Evolutionary conservation across 2,329 filamentous ascomycete genomes (phyloP), one percentile per base, ranked within the genome.

Genomic region (Microsporum audouinii): DNA sequence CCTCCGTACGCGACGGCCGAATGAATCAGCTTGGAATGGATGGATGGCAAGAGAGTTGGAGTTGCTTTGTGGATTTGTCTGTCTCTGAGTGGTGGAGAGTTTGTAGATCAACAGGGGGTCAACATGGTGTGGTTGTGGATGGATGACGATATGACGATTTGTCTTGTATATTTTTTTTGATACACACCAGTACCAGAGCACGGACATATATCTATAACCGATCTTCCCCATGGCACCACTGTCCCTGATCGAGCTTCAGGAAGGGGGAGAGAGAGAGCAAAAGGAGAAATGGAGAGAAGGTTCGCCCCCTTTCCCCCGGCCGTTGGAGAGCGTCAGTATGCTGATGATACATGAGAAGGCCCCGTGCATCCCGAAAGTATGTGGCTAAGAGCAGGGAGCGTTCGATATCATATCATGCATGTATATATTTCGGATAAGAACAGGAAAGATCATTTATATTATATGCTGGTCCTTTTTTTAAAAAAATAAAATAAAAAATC

Each of bases 31-130:
- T 43, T 23, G 39, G 39, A 41, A 41, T 12, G 8, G 14, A 49
- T 49, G 23, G 23, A 23, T 45, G 4, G 14, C 14, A 12, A 49
- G 8, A n/a, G 5, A 33, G 49, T n/a, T 53, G 49, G 12, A 53
- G 49, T 34, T 53, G 31, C 49, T n/a, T 43, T 12, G 49, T 53
- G 49, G 49, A 34, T 33, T 53, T 27, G 12, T 8, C 27, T 53
- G 49, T 34, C 49, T 31, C 49, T 10, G 31, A 33, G 49, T 53
- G 31, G 49, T 53, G 49, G 49, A 53, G 49, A 53, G 49, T 12
- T 34, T 53, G 49, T 53, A 53, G 49, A 53, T 53, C 49, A 53
- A 7, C 49, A 53, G 49, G 49, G 49, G 49, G 43, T 47, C 49
- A 53, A 34, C 12, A 33, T n/a, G 49, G 31, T 34, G 39, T 43